Base-by-base conservation (phyloP, 305 asterid species). In the Withania somnifera region DNA sequence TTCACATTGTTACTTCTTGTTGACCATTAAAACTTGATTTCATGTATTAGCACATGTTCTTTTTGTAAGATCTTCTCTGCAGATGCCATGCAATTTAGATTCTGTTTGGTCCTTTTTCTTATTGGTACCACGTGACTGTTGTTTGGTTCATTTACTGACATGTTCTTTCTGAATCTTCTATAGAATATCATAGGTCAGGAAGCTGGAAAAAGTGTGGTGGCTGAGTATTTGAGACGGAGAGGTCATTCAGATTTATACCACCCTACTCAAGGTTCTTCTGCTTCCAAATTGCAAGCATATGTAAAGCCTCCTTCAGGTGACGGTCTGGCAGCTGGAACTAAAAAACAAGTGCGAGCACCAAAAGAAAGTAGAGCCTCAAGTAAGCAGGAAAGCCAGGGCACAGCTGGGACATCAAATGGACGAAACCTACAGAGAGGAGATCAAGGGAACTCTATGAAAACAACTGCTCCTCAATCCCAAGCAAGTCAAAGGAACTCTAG, bases 131-230 rank as follows among this genome's bases (percentile, higher is more conserved):
- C n/a, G 32, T 76, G 61, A 28, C 64, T 71, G 81, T 81, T 80
- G 11, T 14, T 9, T n/a, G 54, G 38, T 68, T 83, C 45, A 28
- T 75, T 51, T 51, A 51, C 63, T 75, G 63, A 75, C 6, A 75
- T 75, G 1, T 40, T 81, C 60, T 9, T 67, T 78, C 10, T 30
- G 51, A 58, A 53, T 67, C 58, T 40, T 78, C 79, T 86, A 76
- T 88, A 96, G 99, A 93, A 96, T 83, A 94, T 96, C 69, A 83
- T 96, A 82, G 98, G 99, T 60, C 94, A 91, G 86, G 98, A 94
- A 87, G 91, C 91, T 87, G 97, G 93, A 82, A 89, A 83, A 88
- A 77, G 84, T 61, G 97, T 94, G 66, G 90, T 87, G 9, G 90
- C 88, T 76, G 95, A 94, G 86, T 96, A 96, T 89, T 73, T 96